Base-by-base conservation (phyloP, 2,329 filamentous ascomycete species). In the Monosporascus sp. region DNA sequence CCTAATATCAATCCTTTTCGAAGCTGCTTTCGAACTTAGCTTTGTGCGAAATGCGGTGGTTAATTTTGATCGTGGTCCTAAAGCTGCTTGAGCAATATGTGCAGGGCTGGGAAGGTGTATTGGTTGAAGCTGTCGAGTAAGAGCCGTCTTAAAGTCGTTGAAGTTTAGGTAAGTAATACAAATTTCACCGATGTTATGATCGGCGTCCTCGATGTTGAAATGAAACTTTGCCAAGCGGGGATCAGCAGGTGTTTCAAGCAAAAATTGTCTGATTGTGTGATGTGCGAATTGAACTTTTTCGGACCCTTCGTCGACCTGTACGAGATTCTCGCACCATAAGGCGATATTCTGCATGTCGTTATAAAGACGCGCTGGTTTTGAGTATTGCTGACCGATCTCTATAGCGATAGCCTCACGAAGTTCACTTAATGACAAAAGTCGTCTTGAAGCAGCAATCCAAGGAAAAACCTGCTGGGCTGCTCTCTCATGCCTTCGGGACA, bases 121-220 rank as follows among this genome's bases (percentile, higher is more conserved):
- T 20, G 48, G n/a, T 24, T 54, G 53, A 17, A 43, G 39, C n/a
- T 31, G 71, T 74, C 31, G 72, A 75, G 58, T 52, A 17, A 70
- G 3, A 7, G 66, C 56, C 2, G 61, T 66, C 49, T 72, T 64
- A 37, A 75, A 74, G 43, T 73, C 68, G 39, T 64, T 68, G 48
- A 72, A 72, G 8, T 67, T 57, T n/a, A 75, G 66, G 53, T 75
- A 75, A 0, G 69, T 70, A 17, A 72, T 44, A 54, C 72, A 74
- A 43, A 71, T 64, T 31, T 71, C 66, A 3, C 69, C 70, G 41
- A 69, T 51, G 5, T 61, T 48, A 27, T 63, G 59, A 50, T 74
- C 60, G 1, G 59, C 63, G 14, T 64, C 57, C 15, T 57, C 24
- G 3, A 58, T 4, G 8, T 64, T 45, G n/a, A 73, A 56, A 48